Percentiles rank a stretch among this genome's conserved stretches.
phyloP scores from a whole-genome alignment of 1,139 yeast species.

The Magnusiomyces starmeri region DNA sequence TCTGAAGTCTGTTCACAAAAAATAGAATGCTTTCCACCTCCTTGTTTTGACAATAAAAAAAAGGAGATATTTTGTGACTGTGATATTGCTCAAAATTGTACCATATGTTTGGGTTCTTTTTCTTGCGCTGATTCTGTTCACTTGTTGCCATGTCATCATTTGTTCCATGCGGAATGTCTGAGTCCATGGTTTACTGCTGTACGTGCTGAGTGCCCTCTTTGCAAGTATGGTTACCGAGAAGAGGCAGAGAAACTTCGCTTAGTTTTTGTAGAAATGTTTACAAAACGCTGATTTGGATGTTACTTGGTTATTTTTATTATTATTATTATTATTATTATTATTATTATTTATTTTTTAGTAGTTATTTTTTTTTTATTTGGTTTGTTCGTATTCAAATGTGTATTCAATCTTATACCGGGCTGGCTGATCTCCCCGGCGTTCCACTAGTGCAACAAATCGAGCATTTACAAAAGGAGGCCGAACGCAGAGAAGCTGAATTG shows the following conservation, averaged over 20 bases:
- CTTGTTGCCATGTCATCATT: not conserved
- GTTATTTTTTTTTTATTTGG: not conserved
- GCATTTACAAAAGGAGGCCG: conserved; percentile 19
- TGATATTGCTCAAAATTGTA: not conserved
- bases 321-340: not conserved
- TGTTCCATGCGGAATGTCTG: not conserved
- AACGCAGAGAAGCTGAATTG: not conserved
- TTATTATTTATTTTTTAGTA: not conserved
- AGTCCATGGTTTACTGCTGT: not conserved
- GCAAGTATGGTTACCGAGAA: not conserved
- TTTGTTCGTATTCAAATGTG: too few relatives aligned
- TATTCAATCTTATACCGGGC: conserved; percentile 22
- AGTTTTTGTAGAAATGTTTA: not conserved
- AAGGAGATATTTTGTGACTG: too few relatives aligned
- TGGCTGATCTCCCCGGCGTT: conserved; percentile 23
- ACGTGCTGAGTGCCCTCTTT: not conserved
- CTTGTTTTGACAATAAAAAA: too few relatives aligned
- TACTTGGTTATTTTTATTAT: not conserved
- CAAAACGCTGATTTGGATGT: not conserved
- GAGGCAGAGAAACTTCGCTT: not conserved
- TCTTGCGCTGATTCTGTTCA: not conserved
- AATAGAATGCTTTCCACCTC: too few relatives aligned
- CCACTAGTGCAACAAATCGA: conserved; percentile 29
- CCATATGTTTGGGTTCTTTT: not conserved
- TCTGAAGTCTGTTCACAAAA: too few relatives aligned